Evolutionary conservation across 805 yeast genomes (phyloP), one percentile per base, ranked within the genome.

Genomic region (Kazachstania taianensis): DNA sequence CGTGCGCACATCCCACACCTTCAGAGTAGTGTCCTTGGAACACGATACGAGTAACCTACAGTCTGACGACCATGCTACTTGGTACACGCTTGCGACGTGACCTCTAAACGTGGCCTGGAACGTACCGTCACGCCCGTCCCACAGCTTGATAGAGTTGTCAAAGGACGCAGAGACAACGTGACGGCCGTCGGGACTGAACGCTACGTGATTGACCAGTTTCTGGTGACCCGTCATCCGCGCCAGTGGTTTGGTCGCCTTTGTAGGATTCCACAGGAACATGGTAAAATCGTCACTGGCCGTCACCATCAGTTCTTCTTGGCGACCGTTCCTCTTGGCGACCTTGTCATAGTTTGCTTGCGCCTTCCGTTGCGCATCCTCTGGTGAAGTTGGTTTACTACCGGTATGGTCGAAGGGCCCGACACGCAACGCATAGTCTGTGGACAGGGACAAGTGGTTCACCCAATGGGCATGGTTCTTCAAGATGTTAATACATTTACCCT

Each of bases 141-240:
- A 92, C 37, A 92, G 63, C 61, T 92, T 92, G 46, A 92, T 78
- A 1, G 95, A 84, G 57, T 92, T 92, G 57, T 92, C 98, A 54
- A 92, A 92, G 1, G 96, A 86, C 3, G 94, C 87, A 4, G 95
- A 82, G 0, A 89, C 94, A 33, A 92, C 72, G 46, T 73, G 71
- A 42, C 95, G 72, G 8, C 96, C 97, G 57, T 92, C 96, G 3
- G 98, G 98, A 3, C 95, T 82, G 53, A 89, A 92, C 10, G 85
- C 77, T 9, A 92, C 98, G 57, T 89, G 96, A 53, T 92, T 92
- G 15, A 92, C 97, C 20, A 89, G 67, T 60, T 92, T 92, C 55
- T 92, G 98, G 60, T 92, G 98, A 19, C 98, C 98, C 2, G 96
- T 86, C 92, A 92, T 81, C 52, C 98, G 73, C 38, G 86, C 78